Conservation (phyloP, 108 stramenopile species). For the Licmophora abbreviata region DNA sequence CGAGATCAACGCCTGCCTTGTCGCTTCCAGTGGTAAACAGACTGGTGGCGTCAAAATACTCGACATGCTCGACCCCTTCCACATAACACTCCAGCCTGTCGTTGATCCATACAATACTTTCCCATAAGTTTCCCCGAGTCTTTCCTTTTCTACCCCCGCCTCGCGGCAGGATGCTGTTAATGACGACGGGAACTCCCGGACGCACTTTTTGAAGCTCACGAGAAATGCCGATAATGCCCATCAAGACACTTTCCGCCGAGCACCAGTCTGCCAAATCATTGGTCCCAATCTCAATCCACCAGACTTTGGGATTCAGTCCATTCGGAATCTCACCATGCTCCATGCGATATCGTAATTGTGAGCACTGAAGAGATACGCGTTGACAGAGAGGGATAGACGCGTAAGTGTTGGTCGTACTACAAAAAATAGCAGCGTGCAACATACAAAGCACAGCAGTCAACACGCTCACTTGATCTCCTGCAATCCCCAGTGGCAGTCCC, state of each 20-base stretch:
- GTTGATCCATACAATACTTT: conserved; percentile 12
- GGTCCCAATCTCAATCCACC: conserved; percentile 63
- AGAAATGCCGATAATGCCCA: conserved; percentile 41
- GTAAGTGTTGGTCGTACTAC: not conserved
- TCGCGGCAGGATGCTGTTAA: conserved; percentile 44
- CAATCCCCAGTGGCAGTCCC: conserved; percentile 22
- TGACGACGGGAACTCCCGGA: conserved; percentile 37
- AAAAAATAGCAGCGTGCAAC: not conserved
- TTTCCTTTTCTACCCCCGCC: not conserved
- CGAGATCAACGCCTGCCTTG: not conserved
- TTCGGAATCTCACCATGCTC: conserved; percentile 46
- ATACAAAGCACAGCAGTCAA: not conserved
- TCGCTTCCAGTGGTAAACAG: conserved; percentile 11
- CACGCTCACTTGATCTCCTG: conserved; percentile 32
- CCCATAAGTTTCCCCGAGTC: not conserved
- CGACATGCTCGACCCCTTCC: conserved; percentile 4
- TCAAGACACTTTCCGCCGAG: conserved; percentile 37
- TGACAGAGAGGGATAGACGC: no score
- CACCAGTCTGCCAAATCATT: conserved; percentile 42
- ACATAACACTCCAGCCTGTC: conserved; percentile 21
- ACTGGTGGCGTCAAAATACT: conserved; percentile 25
- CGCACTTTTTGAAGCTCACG: conserved; percentile 26
- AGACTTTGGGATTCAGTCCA: conserved; percentile 43
- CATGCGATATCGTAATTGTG: conserved; percentile 45
- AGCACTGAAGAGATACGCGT: conserved; percentile 11